These are phyloP conservation scores for Amanita subjunquillea DNA, from an alignment of 768 basidiomycete genomes.

Conservation along the genomic window DNA sequence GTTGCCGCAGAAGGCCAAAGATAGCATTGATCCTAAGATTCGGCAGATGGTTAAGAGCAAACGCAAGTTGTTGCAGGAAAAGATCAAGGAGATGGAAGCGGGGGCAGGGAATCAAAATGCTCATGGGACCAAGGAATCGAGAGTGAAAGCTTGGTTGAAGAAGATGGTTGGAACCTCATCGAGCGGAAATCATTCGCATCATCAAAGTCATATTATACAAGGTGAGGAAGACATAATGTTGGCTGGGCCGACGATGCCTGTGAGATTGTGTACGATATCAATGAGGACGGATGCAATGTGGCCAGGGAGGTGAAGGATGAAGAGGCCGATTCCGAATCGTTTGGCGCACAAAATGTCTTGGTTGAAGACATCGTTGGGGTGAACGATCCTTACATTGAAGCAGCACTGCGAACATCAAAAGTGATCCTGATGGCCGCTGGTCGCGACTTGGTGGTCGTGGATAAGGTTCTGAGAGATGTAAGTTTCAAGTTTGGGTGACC, in stretches of 20 bases:
- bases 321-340: conserved; percentile 1
- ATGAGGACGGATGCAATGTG: conserved; percentile 28
- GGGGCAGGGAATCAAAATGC: conserved; percentile 19
- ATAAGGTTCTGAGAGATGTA: conserved; percentile 44
- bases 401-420: conserved; percentile 32
- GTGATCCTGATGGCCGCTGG: conserved; percentile 40
- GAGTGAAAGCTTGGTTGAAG: conserved; percentile 55
- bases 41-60: conserved; percentile 30
- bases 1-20: conserved; percentile 13
- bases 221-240: background rate
- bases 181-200: background rate
- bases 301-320: conserved; percentile 25
- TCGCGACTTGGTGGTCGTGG: conserved; percentile 47
- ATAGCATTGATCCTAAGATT: conserved; percentile 24
- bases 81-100: conserved; percentile 18
- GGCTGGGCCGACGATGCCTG: background rate
- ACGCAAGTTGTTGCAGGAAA: conserved; percentile 28
- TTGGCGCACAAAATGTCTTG: background rate
- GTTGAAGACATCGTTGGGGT: conserved; percentile 11
- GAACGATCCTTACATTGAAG: conserved; percentile 26
- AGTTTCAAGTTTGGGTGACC: conserved; percentile 11
- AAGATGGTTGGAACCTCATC: conserved; percentile 30
- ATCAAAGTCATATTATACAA: background rate
- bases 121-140: conserved; percentile 23
- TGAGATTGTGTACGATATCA: conserved; percentile 28